Evolutionary conservation across 106 monocot genomes (phyloP), one percentile per base, ranked within the genome.

Genomic region (Acorus calamus): DNA sequence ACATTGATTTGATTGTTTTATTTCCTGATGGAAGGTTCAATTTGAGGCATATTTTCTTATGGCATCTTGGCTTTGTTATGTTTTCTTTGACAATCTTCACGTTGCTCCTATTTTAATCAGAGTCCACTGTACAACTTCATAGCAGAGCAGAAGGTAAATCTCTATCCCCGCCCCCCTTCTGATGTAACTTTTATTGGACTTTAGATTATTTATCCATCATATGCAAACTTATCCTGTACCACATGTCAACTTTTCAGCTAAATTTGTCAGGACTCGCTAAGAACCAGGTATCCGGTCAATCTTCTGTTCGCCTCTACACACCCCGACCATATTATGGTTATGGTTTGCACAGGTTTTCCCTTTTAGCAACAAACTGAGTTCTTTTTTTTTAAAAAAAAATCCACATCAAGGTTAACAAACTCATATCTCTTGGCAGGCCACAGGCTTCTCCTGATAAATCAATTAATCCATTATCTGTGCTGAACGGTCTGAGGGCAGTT

Each of bases 111-210:
- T 28, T 28, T 42, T 67, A 45, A 61, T 76, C 83, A 98, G 96
- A 98, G 96, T 55, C 88, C 87, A 14, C 71, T 98, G 50, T 98
- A 98, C 75, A 98, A 92, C 56, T 98, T 83, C 63, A 81, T 92
- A 68, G 74, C 71, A 11, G 80, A 80, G 42, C 77, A 79, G 58
- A 92, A 85, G 96, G 96, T 92, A 84, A 12, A 13, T 52, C 4
- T 42, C 13, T 56, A 4, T 74, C 4, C 9, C 42, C 52, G 9
- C 49, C 44, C 2, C 28, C 28, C 28, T 28, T 28, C 28, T 28
- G 28, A 28, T 28, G 28, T 28, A 28, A 28, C 28, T 28, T 28
- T 28, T 28, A 28, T 28, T 28, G 28, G 28, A 28, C 0, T 28
- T 28, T 28, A 28, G 28, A 28, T 28, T 28, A 28, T 28, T 28